Percentiles rank a stretch among this genome's conserved stretches.
These are phyloP conservation scores for Helenozyma baotianmanensis DNA, from an alignment of 805 yeast genomes.

Conservation along the genomic window DNA sequence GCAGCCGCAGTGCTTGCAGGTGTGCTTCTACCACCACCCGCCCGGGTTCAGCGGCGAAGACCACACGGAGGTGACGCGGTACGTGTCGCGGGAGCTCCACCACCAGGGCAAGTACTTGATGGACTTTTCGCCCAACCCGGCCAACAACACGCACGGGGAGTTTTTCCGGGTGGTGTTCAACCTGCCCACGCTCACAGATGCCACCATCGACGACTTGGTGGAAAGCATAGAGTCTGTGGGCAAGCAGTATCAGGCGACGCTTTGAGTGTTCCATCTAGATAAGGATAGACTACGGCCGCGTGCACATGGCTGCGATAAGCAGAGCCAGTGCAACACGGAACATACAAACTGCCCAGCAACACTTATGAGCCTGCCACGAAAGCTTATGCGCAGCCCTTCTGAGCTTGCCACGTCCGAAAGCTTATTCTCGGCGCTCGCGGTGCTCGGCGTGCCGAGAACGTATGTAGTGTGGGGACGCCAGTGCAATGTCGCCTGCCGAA, in stretches of 20 bases:
- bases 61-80: constrained; percentile 53
- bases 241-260: neutral
- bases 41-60: constrained; percentile 20
- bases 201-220: constrained; percentile 33
- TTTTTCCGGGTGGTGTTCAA: constrained; percentile 83
- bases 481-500: too few relatives aligned
- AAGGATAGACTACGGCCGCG: too few relatives aligned
- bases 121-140: constrained; percentile 71
- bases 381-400: too few relatives aligned
- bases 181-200: constrained; percentile 50
- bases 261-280: neutral
- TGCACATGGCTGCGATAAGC: too few relatives aligned
- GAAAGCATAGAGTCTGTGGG: constrained; percentile 24
- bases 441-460: too few relatives aligned
- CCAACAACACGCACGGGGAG: constrained; percentile 57
- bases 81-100: constrained; percentile 58
- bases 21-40: constrained; percentile 72
- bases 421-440: too few relatives aligned
- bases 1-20: constrained; percentile 77
- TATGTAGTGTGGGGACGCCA: too few relatives aligned
- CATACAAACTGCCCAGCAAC: neutral
- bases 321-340: too few relatives aligned
- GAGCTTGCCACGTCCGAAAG: too few relatives aligned
- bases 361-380: too few relatives aligned
- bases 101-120: constrained; percentile 62